Percentiles rank a stretch among this genome's conserved stretches.
Evolutionary conservation across 495 filamentous ascomycete species (phyloP).

Genomic region (Hypoxylon intermedium): DNA sequence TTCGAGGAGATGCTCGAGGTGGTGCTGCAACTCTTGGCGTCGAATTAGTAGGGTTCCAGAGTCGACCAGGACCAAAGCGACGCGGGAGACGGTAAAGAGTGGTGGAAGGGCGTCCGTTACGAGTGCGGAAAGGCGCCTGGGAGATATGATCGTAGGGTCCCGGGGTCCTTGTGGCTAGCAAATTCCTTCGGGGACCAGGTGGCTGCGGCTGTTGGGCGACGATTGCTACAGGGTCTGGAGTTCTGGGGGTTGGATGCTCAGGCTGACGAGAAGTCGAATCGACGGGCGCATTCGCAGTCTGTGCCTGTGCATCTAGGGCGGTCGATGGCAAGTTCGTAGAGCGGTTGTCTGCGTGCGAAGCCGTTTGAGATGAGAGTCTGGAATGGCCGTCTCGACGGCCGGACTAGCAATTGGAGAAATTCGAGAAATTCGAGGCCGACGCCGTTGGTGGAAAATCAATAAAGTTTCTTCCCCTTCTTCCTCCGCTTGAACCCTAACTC

Average conservation of each 20-base stretch:
- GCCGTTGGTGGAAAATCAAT: too few relatives aligned
- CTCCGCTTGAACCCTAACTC: slow-evolving; percentile 26
- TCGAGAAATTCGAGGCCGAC: slow-evolving; percentile 3
- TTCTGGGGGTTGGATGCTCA: slow-evolving; percentile 39
- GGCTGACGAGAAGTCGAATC: slow-evolving; percentile 49
- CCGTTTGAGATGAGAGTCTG: slow-evolving; percentile 51
- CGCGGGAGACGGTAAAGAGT: slow-evolving; percentile 44
- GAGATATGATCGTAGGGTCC: slow-evolving; percentile 44
- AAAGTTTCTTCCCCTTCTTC: slow-evolving; percentile 26
- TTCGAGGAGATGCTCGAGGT: slow-evolving; percentile 38
- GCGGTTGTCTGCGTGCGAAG: slow-evolving; percentile 50
- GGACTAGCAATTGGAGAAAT: slow-evolving; percentile 22
- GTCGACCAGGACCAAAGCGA: slow-evolving; percentile 53
- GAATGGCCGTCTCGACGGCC: slow-evolving; percentile 54
- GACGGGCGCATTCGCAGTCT: slow-evolving; percentile 42
- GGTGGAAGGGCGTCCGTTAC: slow-evolving; percentile 30
- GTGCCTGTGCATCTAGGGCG: slow-evolving; percentile 48
- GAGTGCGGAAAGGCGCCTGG: slow-evolving; percentile 56
- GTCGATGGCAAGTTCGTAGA: slow-evolving; percentile 41
- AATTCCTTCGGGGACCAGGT: slow-evolving; percentile 49
- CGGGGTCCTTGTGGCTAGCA: slow-evolving; percentile 31
- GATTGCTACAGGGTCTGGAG: slow-evolving; percentile 28
- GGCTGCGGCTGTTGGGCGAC: slow-evolving; percentile 41
- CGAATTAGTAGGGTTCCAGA: slow-evolving; percentile 72
- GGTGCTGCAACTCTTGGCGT: slow-evolving; percentile 60